These are phyloP conservation scores for Suhomyces atakaporum DNA, from an alignment of 1,139 yeast genomes.

Conservation along the genomic window DNA sequence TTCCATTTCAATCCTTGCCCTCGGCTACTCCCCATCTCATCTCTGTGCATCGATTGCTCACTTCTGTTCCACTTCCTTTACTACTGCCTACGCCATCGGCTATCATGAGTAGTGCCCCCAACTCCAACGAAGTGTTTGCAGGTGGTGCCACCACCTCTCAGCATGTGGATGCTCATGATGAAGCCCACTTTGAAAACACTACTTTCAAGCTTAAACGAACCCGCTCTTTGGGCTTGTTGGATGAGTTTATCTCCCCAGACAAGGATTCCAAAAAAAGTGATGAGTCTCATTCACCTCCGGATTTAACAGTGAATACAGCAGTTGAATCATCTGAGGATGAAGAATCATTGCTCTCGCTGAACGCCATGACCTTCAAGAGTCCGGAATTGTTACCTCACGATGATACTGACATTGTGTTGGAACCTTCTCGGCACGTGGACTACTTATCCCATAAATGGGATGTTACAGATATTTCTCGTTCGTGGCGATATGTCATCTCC, in stretches of 20 bases:
- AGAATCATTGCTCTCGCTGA: constrained; percentile 3
- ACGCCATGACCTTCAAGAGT: constrained; percentile 13
- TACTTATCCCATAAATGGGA: constrained; percentile 95
- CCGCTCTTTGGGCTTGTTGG: constrained; percentile 78
- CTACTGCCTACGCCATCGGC: background rate
- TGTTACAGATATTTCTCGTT: constrained; percentile 85
- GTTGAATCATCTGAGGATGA: constrained; percentile 3
- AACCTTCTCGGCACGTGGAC: constrained; percentile 90
- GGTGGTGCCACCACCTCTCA: constrained; percentile 57
- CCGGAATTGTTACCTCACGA: constrained; percentile 67
- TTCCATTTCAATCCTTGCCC: constrained; percentile 4
- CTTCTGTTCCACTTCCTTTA: constrained; percentile 2
- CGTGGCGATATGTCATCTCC: constrained; percentile 90
- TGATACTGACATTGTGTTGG: constrained; percentile 77
- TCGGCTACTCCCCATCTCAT: background rate
- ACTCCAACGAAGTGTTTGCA: constrained; percentile 41
- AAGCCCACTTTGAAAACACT: constrained; percentile 68
- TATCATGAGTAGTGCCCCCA: constrained; percentile 8
- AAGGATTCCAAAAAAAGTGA: constrained; percentile 15
- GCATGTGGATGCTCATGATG: constrained; percentile 70
- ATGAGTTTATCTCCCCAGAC: constrained; percentile 58
- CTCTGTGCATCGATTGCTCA: background rate
- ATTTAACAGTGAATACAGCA: background rate
- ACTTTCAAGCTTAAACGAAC: constrained; percentile 81
- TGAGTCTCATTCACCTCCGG: background rate